Conservation (phyloP, 73 alveolate species). For the Paramecium bursaria region DNA sequence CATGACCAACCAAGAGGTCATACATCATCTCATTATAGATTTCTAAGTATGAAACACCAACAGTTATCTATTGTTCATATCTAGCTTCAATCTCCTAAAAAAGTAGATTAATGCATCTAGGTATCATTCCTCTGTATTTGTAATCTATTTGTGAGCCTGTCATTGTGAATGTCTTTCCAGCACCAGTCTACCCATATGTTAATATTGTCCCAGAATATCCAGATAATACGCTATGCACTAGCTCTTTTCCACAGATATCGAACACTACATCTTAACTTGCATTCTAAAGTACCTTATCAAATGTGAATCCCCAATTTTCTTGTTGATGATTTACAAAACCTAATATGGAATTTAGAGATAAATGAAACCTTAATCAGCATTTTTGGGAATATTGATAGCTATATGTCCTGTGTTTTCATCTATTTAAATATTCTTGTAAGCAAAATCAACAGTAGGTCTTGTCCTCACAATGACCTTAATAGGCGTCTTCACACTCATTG, state of each 20-base stretch:
- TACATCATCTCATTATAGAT: constrained; percentile 98
- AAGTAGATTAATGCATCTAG: constrained; percentile 93
- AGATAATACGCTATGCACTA: constrained; percentile 69
- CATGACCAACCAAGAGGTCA: constrained; percentile 88
- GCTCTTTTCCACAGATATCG: constrained; percentile 80
- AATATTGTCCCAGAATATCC: constrained; percentile 89
- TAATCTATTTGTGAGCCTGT: constrained; percentile 95
- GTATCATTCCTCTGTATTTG: constrained; percentile 99
- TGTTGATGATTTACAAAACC: constrained; percentile 97
- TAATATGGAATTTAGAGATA: constrained; percentile 39
- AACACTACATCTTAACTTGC: constrained; percentile 93
- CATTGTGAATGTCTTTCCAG: constrained; percentile 99
- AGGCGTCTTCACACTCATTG: constrained; percentile 90
- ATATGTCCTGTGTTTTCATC: constrained; percentile 80
- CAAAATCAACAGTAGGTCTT: constrained; percentile 96
- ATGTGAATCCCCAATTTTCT: constrained; percentile 98
- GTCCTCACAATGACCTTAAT: constrained; percentile 94
- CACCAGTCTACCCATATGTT: constrained; percentile 99
- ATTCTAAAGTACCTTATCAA: constrained; percentile 96
- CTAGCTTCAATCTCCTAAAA: constrained; percentile 92
- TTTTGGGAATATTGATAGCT: constrained; percentile 78
- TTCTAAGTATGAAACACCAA: constrained; percentile 96
- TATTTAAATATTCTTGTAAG: constrained; percentile 90
- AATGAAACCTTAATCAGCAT: constrained; percentile 50
- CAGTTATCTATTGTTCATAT: constrained; percentile 87